Conservation (phyloP, 805 yeast genomes). For the Teunomyces barrocoloradensis region DNA sequence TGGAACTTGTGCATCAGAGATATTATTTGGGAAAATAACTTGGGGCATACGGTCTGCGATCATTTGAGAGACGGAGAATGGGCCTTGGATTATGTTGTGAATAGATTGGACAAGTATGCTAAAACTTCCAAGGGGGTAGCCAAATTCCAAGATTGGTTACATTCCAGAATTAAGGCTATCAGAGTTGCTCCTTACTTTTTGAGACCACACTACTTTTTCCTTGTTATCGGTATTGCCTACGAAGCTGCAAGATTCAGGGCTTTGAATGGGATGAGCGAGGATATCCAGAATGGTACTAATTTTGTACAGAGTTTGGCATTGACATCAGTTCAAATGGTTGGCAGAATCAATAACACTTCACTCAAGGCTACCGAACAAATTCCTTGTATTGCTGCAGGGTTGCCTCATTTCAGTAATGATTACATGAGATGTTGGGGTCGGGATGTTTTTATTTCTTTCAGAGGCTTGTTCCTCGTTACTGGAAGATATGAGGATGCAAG, state of each 20-base stretch:
- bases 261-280: constrained; percentile 46
- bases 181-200: constrained; percentile 71
- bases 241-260: constrained; percentile 76
- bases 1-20: constrained; percentile 71
- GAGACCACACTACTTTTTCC: constrained; percentile 82
- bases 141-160: constrained; percentile 69
- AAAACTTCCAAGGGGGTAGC: constrained; percentile 45
- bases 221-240: constrained; percentile 78
- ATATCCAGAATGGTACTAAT: constrained; percentile 58
- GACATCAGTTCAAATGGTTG: constrained; percentile 85
- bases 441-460: constrained; percentile 83
- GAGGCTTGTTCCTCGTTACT: constrained; percentile 78
- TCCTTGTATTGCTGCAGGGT: constrained; percentile 90
- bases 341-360: constrained; percentile 69
- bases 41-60: constrained; percentile 80
- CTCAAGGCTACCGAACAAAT: constrained; percentile 59
- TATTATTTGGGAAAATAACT: constrained; percentile 65
- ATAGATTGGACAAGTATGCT: constrained; percentile 57
- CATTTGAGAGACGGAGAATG: constrained; percentile 82
- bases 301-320: constrained; percentile 80
- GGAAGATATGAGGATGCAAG: constrained; percentile 79
- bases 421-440: constrained; percentile 99
- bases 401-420: constrained; percentile 88
- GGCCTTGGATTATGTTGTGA: constrained; percentile 78
- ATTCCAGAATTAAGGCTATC: constrained; percentile 59